These are phyloP conservation scores for Cordyceps cateniannulata DNA, from an alignment of 2,329 filamentous ascomycete species.

Conservation along the genomic window DNA sequence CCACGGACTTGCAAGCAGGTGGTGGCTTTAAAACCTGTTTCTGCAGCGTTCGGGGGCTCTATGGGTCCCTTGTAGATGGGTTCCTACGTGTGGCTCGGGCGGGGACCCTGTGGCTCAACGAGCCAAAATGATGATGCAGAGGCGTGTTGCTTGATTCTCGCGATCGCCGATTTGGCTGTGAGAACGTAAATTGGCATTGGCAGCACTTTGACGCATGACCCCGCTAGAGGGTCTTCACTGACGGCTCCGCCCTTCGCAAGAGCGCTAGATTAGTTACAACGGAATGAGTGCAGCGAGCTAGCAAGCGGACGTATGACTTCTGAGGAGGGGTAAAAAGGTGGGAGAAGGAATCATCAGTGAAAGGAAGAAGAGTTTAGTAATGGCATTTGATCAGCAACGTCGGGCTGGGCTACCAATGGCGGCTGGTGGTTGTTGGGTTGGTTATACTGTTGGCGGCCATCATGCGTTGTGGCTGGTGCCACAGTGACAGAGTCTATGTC, in stretches of 20 bases:
- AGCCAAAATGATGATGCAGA: background rate
- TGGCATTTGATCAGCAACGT: background rate
- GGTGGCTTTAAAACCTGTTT: conserved; percentile 4
- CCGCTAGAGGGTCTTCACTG: background rate
- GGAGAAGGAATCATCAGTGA: background rate
- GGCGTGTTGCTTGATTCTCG: background rate
- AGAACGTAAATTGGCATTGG: background rate
- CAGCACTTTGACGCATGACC: background rate
- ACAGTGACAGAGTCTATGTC: background rate
- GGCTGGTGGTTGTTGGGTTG: background rate
- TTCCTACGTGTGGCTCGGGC: background rate
- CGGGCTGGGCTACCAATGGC: background rate
- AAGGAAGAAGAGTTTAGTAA: no score
- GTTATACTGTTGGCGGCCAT: background rate
- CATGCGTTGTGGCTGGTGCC: background rate
- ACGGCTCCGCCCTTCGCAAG: background rate
- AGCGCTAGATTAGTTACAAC: background rate
- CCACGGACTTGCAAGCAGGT: background rate
- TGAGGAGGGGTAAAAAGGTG: background rate
- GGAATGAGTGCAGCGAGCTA: background rate
- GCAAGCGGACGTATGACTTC: no score
- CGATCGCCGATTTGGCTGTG: conserved; percentile 8
- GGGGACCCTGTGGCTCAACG: conserved; percentile 5
- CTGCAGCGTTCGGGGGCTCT: background rate
- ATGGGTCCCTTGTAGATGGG: background rate